Conservation (phyloP, 345 rosid genomes). For the Pseudoturritis turrita region DNA sequence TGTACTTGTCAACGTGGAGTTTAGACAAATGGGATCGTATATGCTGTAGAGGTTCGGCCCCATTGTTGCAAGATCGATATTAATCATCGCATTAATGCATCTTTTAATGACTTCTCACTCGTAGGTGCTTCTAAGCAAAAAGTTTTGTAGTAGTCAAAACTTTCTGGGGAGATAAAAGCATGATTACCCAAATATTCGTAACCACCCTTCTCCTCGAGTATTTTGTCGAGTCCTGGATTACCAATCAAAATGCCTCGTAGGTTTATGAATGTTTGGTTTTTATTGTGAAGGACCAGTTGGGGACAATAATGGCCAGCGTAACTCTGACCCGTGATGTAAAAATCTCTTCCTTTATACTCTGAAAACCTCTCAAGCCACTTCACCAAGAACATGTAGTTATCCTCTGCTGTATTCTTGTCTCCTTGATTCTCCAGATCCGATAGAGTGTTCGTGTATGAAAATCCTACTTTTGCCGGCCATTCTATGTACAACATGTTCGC, state of each 20-base stretch:
- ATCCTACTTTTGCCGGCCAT: constrained; percentile 48
- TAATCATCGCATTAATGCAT: not conserved
- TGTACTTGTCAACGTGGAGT: constrained; percentile 12
- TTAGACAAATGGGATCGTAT: constrained; percentile 56
- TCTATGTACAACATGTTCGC: constrained; percentile 49
- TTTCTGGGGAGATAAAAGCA: constrained; percentile 60
- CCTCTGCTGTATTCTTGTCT: constrained; percentile 45
- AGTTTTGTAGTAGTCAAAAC: no score
- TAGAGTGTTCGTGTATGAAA: constrained; percentile 52
- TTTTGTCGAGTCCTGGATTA: not conserved
- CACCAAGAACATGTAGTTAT: constrained; percentile 49
- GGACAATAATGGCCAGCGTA: constrained; percentile 85
- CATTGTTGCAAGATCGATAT: not conserved
- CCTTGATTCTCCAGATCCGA: constrained; percentile 9
- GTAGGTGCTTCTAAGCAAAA: no score
- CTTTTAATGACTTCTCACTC: no score
- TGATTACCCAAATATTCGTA: constrained; percentile 48
- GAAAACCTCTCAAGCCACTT: constrained; percentile 78
- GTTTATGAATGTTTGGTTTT: constrained; percentile 46
- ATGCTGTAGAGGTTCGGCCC: constrained; percentile 62
- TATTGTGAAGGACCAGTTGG: constrained; percentile 50
- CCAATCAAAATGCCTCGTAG: constrained; percentile 52
- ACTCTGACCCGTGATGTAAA: constrained; percentile 75
- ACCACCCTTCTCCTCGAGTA: constrained; percentile 13
- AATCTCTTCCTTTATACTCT: constrained; percentile 34